Percentiles rank a stretch among this genome's conserved stretches.
phyloP scores from a whole-genome alignment of 495 filamentous ascomycete genomes.

The Penicillium argentinense region DNA sequence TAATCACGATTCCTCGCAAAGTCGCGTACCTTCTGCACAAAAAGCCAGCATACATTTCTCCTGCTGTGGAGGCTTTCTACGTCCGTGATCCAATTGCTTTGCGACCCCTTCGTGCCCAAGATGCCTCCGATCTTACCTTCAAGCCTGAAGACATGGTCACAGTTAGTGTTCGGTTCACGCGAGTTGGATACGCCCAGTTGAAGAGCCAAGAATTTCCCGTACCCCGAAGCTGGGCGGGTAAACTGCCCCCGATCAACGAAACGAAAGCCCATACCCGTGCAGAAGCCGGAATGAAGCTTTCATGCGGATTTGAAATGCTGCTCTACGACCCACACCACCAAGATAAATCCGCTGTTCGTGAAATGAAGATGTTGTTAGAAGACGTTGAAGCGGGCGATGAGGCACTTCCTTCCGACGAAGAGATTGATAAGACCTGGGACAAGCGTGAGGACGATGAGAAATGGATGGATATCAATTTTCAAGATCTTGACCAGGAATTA shows the following conservation, averaged over 20 bases:
- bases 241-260: conserved; percentile 36
- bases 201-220: conserved; percentile 81
- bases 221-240: conserved; percentile 61
- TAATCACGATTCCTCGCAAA: conserved; percentile 73
- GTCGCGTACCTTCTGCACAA: conserved; percentile 78
- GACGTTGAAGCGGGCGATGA: conserved; percentile 65
- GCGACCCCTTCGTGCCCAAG: conserved; percentile 60
- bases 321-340: conserved; percentile 61
- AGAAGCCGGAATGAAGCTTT: conserved; percentile 85
- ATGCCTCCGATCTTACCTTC: conserved; percentile 54
- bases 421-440: conserved; percentile 67
- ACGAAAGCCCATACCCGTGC: conserved; percentile 43
- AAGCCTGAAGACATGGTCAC: conserved; percentile 76
- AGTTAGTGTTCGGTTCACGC: conserved; percentile 77
- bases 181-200: conserved; percentile 86
- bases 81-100: conserved; percentile 80
- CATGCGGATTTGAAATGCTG: conserved; percentile 91
- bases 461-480: conserved; percentile 93
- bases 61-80: conserved; percentile 90
- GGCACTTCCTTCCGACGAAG: conserved; percentile 66
- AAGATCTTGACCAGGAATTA: conserved; percentile 83
- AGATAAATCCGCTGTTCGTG: conserved; percentile 63
- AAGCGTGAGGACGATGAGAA: conserved; percentile 71
- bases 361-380: conserved; percentile 72
- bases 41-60: conserved; percentile 70